These are phyloP conservation scores for Trichophyton simii DNA, from an alignment of 2,329 filamentous ascomycete species.

Conservation along the genomic window DNA sequence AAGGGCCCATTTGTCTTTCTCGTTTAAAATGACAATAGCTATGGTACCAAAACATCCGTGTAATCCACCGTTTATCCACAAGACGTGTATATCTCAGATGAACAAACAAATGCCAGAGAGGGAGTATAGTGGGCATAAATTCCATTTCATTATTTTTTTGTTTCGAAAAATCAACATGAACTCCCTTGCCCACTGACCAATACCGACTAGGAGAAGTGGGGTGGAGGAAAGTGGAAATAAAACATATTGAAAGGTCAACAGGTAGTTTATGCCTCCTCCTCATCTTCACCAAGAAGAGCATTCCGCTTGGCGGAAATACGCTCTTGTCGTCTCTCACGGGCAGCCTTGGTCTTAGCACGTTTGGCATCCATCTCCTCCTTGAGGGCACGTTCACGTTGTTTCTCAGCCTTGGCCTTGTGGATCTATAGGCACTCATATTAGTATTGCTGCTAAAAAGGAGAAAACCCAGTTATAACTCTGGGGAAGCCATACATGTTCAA, in stretches of 20 bases:
- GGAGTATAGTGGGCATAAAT: conserved; percentile 3
- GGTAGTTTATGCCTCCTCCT: conserved; percentile 12
- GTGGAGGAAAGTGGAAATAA: conserved; percentile 5
- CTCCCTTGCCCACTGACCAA: conserved; percentile 11
- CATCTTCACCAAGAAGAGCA: conserved; percentile 60
- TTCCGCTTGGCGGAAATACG: conserved; percentile 82
- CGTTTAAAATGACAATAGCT: background rate
- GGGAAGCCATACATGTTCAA: conserved; percentile 79
- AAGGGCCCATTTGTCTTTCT: background rate
- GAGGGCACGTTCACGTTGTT: conserved; percentile 84
- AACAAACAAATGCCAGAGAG: background rate
- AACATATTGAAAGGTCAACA: conserved; percentile 11
- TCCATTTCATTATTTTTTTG: conserved; percentile 10
- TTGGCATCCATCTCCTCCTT: conserved; percentile 99
- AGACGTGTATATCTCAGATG: background rate
- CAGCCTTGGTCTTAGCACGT: conserved; percentile 99
- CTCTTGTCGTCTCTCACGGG: conserved; percentile 95
- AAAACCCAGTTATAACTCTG: background rate
- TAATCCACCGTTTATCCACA: background rate
- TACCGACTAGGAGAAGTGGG: conserved; percentile 9
- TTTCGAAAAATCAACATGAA: conserved; percentile 9
- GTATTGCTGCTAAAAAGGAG: background rate
- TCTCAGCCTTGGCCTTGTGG: conserved; percentile 99
- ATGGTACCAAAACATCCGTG: background rate
- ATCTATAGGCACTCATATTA: conserved; percentile 49